Base-by-base conservation (phyloP, 2,329 filamentous ascomycete genomes). In the Pseudopyricularia cyperi region DNA sequence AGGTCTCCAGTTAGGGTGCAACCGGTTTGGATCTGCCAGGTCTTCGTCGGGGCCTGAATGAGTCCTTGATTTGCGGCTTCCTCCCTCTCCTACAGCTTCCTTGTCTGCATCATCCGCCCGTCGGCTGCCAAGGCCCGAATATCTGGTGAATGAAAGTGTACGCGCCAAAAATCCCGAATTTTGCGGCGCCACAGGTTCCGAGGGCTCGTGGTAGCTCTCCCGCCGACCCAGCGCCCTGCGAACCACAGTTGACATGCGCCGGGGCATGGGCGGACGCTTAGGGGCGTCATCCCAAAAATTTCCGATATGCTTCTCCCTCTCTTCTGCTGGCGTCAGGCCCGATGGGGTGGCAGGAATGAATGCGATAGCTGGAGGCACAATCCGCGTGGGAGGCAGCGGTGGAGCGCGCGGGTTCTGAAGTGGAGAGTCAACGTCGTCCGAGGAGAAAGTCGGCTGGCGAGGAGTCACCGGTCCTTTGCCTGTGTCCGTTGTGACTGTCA, bases 341-440 rank as follows among this genome's bases (percentile, higher is more conserved):
- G 78, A 81, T 3, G 80, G 79, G 0, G 79, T 83, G 26, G 80
- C 79, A 0, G 79, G 79, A 33, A 80, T 83, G 54, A 83, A 79
- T 52, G 79, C 74, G 57, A 83, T 74, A 2, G 65, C 66, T 9
- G 71, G 72, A 34, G 50, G 50, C 30, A 42, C 24, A 7, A 44
- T 15, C 7, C 33, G 33, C 5, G n/a, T 35, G 14, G 76, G 75
- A 7, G 74, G 77, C 55, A 72, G 66, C 19, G 79, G 79, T 6
- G 79, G 77, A n/a, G 69, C 70, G 47, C 79, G 73, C 14, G 80
- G 80, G 56, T 84, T 83, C 52, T 78, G 70, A 33, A 83, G 67
- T 7, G 80, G 80, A 14, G 79, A 83, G 58, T 83, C 78, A 22
- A 80, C 70, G 51, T 79, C 73, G 34, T 77, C 70, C 56, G 76